Evolutionary conservation across 495 filamentous ascomycete genomes (phyloP).

Genomic region (Aspergillus incahuasiensis): DNA sequence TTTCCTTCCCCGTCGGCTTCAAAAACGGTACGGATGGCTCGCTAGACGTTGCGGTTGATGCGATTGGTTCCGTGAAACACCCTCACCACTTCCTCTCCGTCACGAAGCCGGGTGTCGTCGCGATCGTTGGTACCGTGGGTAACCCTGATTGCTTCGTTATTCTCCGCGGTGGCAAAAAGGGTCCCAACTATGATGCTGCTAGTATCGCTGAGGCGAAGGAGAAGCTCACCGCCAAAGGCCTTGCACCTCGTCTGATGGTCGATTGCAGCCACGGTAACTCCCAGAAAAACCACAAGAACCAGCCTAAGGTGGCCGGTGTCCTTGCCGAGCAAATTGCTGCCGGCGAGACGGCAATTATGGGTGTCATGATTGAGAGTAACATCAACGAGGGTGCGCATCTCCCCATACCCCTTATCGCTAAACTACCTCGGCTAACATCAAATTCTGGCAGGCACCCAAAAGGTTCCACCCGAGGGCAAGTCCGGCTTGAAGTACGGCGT

Average conservation of each 20-base stretch:
- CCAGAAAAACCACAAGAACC: constrained; percentile 92
- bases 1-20: constrained; percentile 97
- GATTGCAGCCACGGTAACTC: constrained; percentile 98
- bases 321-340: constrained; percentile 78
- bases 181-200: constrained; percentile 87
- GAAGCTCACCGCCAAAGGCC: constrained; percentile 60
- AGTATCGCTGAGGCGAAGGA: constrained; percentile 75
- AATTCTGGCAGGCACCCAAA: constrained; percentile 67
- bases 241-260: constrained; percentile 82
- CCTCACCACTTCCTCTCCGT: constrained; percentile 98
- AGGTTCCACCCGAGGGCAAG: constrained; percentile 87
- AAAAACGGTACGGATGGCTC: constrained; percentile 98
- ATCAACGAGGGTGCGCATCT: constrained; percentile 77
- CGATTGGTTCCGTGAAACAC: constrained; percentile 88
- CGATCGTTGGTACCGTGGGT: constrained; percentile 90
- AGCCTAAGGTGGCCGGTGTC: constrained; percentile 84
- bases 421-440: not conserved
- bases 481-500: constrained; percentile 87
- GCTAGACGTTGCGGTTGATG: constrained; percentile 87
- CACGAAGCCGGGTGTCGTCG: constrained; percentile 93
- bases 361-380: constrained; percentile 98
- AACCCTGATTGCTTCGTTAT: constrained; percentile 99
- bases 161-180: constrained; percentile 85
- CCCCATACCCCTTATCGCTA: not conserved
- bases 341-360: constrained; percentile 88